Percentiles rank a stretch among this genome's conserved stretches.
These are phyloP conservation scores for Parachlorella kessleri DNA, from an alignment of 139 green algal species.

Conservation along the genomic window DNA sequence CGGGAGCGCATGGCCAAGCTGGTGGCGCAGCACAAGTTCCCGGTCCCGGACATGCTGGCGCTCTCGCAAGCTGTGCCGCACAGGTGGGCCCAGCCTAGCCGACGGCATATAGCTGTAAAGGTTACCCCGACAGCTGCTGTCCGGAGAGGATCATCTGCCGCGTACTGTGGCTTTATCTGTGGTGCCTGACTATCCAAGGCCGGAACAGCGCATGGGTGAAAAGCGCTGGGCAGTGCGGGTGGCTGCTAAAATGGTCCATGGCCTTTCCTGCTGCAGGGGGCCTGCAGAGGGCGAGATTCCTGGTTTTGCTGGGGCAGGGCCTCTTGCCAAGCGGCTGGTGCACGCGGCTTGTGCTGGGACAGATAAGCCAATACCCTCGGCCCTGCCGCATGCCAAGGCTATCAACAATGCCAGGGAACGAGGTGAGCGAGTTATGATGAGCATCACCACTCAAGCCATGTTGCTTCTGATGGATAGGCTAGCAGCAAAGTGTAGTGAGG, in stretches of 20 bases:
- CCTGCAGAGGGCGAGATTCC: constrained; percentile 13
- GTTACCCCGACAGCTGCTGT: too few relatives aligned
- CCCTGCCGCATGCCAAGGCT: constrained; percentile 64
- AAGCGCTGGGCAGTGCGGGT: background rate
- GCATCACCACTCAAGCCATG: too few relatives aligned
- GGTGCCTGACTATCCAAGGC: too few relatives aligned
- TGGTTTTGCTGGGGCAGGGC: constrained; percentile 23
- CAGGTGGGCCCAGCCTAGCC: too few relatives aligned
- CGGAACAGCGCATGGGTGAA: too few relatives aligned
- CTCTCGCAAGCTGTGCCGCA: background rate
- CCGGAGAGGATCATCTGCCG: too few relatives aligned
- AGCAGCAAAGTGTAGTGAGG: too few relatives aligned
- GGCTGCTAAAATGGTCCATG: background rate
- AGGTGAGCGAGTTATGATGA: background rate
- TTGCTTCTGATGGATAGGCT: too few relatives aligned
- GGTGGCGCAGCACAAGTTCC: constrained; percentile 29
- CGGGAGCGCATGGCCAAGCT: constrained; percentile 29
- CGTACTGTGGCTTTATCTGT: too few relatives aligned
- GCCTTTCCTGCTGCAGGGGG: constrained; percentile 3
- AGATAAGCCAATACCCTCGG: constrained; percentile 56
- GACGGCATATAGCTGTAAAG: too few relatives aligned
- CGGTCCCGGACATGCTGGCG: constrained; percentile 25
- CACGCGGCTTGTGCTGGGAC: constrained; percentile 47
- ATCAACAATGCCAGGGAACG: constrained; percentile 13
- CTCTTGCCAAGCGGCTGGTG: constrained; percentile 44